These are phyloP conservation scores for Aspergillus egyptiacus DNA, from an alignment of 495 filamentous ascomycete genomes.

Conservation along the genomic window DNA sequence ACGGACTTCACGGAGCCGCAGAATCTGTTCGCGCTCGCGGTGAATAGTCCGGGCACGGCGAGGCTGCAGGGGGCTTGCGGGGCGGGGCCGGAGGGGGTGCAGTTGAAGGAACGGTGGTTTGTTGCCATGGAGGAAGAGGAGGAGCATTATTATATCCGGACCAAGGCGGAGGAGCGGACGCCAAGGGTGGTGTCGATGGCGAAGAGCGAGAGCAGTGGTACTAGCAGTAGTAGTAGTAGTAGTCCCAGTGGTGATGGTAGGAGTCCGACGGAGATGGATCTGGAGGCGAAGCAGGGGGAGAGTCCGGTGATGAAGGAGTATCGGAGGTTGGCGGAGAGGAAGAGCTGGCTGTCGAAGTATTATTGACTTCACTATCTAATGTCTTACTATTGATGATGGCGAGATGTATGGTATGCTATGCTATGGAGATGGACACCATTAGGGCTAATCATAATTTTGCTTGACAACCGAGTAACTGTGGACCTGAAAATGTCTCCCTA, in stretches of 20 bases:
- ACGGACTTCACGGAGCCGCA: slow-evolving; percentile 72
- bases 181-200: background rate
- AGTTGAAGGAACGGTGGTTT: slow-evolving; percentile 55
- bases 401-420: background rate
- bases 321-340: slow-evolving; percentile 23
- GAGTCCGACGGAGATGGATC: slow-evolving; percentile 23
- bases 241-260: no score
- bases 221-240: no score
- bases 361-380: slow-evolving; percentile 18
- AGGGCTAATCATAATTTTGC: no score
- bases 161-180: slow-evolving; percentile 25
- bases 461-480: no score
- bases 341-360: slow-evolving; percentile 23
- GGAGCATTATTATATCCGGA: slow-evolving; percentile 35
- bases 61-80: slow-evolving; percentile 58
- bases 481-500: no score
- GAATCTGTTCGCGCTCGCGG: slow-evolving; percentile 62
- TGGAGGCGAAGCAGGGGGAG: slow-evolving; percentile 16
- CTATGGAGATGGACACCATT: no score
- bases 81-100: slow-evolving; percentile 47
- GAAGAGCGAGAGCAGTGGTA: no score
- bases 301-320: slow-evolving; percentile 34
- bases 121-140: slow-evolving; percentile 42
- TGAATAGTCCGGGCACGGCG: slow-evolving; percentile 58
- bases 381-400: background rate